Percentiles rank a stretch among this genome's conserved stretches.
These are phyloP conservation scores for Dioscorea dumetorum DNA, from an alignment of 106 monocot genomes.

Conservation along the genomic window DNA sequence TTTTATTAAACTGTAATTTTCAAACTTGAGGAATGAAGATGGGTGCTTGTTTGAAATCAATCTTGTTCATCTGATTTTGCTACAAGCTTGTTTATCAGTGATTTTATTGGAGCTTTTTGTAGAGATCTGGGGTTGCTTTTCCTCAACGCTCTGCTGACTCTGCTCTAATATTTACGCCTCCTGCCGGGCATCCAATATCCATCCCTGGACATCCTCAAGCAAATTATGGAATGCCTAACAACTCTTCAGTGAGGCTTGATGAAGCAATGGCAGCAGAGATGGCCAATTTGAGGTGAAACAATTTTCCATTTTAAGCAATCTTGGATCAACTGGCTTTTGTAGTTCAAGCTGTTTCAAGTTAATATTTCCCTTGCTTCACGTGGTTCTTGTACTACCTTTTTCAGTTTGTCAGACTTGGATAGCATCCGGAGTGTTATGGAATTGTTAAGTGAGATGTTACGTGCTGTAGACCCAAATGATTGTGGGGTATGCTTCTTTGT, in stretches of 20 bases:
- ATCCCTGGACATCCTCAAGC: conserved; percentile 20
- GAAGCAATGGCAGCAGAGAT: conserved; percentile 83
- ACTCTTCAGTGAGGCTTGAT: conserved; percentile 57
- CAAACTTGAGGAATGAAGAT: no score
- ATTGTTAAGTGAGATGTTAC: conserved; percentile 81
- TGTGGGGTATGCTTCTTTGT: conserved; percentile 35
- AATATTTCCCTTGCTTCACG: conserved; percentile 11
- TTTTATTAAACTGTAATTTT: no score
- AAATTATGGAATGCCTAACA: conserved; percentile 51
- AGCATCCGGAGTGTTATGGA: conserved; percentile 55
- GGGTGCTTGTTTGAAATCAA: no score
- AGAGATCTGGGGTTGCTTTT: conserved; percentile 75
- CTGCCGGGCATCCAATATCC: conserved; percentile 24
- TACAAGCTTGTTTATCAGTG: not conserved
- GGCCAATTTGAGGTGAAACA: conserved; percentile 50
- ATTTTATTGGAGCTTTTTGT: conserved; percentile 9
- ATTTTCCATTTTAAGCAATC: not conserved
- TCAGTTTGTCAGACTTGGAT: conserved; percentile 68
- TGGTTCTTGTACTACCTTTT: not conserved
- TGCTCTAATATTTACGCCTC: conserved; percentile 66
- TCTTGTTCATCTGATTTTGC: no score
- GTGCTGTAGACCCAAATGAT: conserved; percentile 70
- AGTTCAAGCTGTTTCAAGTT: not conserved
- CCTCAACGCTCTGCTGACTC: conserved; percentile 57
- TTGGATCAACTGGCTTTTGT: not conserved